Evolutionary conservation across 179 eudicot genomes (phyloP).

Genomic region (Heliamphora pulchella): DNA sequence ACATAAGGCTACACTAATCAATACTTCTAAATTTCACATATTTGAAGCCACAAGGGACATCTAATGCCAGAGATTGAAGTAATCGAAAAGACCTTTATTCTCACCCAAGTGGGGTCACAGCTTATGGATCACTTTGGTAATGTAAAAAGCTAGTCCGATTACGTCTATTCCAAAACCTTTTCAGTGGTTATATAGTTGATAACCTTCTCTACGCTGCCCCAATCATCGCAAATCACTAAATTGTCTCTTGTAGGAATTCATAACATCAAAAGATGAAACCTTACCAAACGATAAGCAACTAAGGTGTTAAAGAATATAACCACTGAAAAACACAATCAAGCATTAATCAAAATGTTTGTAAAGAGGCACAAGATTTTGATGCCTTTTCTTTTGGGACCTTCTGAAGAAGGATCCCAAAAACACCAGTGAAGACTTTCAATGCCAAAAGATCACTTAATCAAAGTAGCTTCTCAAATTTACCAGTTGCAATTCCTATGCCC

Average conservation of each 20-base stretch:
- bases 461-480: constrained; percentile 31
- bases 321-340: background rate
- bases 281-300: background rate
- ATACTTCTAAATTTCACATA: background rate
- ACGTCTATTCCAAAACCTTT: too few relatives aligned
- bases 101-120: too few relatives aligned
- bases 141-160: too few relatives aligned
- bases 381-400: background rate
- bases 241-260: background rate
- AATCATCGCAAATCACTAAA: too few relatives aligned
- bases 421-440: background rate
- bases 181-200: too few relatives aligned
- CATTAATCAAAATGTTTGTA: background rate
- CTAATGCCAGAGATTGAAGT: too few relatives aligned
- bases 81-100: too few relatives aligned
- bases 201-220: background rate
- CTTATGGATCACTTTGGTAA: too few relatives aligned
- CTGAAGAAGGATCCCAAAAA: background rate
- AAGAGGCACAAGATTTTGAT: background rate
- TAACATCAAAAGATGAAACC: background rate
- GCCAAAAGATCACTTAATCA: constrained; percentile 5
- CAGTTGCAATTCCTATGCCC: constrained; percentile 99
- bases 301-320: background rate
- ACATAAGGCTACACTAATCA: too few relatives aligned
- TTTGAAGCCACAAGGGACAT: background rate